Evolutionary conservation across 2,329 filamentous ascomycete species (phyloP).

Genomic region (Trichoderma harzianum): DNA sequence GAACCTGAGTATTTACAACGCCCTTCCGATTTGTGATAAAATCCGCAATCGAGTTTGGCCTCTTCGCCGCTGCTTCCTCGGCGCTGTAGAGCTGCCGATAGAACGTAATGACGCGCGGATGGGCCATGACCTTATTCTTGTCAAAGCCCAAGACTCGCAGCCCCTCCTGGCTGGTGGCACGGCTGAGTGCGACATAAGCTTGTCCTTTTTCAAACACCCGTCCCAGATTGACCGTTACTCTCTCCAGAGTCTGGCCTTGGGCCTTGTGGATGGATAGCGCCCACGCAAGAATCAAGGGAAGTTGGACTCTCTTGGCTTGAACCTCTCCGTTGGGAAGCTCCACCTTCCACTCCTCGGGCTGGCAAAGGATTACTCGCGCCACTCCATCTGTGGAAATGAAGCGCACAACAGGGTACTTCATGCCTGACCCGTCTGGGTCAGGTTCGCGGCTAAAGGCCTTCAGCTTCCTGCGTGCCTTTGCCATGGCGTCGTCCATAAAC

Average conservation of each 20-base stretch:
- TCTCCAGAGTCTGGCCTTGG: constrained; percentile 88
- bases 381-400: constrained; percentile 78
- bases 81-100: constrained; percentile 79
- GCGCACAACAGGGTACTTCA: constrained; percentile 76
- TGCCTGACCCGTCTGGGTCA: constrained; percentile 42
- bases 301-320: constrained; percentile 77
- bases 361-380: constrained; percentile 62
- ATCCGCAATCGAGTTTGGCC: constrained; percentile 36
- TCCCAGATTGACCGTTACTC: constrained; percentile 90
- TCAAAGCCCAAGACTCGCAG: constrained; percentile 88
- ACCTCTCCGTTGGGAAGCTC: constrained; percentile 94
- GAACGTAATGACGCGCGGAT: constrained; percentile 79
- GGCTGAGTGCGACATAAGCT: constrained; percentile 92
- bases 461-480: constrained; percentile 55
- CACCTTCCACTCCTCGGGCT: constrained; percentile 91
- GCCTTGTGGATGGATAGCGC: constrained; percentile 97
- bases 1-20: constrained; percentile 13
- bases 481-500: constrained; percentile 38
- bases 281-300: constrained; percentile 93
- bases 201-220: constrained; percentile 96
- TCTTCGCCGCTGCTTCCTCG: constrained; percentile 47
- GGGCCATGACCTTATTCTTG: constrained; percentile 88
- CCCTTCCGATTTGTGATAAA: constrained; percentile 39
- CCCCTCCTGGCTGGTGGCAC: constrained; percentile 82
- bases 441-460: constrained; percentile 45